These are phyloP conservation scores for Prototheca stagnorum DNA, from an alignment of 163 green algal species.

Conservation along the genomic window DNA sequence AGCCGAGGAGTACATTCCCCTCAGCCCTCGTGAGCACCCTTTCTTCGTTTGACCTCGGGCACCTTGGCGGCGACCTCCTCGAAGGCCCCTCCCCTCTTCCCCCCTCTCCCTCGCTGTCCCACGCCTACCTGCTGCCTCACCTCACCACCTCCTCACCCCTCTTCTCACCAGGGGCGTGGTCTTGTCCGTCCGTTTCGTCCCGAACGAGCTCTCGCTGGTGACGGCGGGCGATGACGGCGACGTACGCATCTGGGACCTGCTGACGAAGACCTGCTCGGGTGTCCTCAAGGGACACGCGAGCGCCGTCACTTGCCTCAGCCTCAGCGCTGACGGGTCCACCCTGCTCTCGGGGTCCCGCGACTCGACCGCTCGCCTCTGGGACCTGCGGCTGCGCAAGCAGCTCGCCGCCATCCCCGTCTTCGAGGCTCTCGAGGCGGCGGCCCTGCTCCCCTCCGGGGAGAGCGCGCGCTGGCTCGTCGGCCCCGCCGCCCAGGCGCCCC, in stretches of 20 bases:
- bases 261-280: slow-evolving; percentile 38
- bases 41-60: too few species aligned
- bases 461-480: slow-evolving; percentile 13
- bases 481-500: slow-evolving; percentile 28
- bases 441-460: background rate
- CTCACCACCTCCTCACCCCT: too few species aligned
- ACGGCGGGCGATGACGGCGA: slow-evolving; percentile 49
- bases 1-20: too few species aligned
- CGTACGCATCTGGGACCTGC: slow-evolving; percentile 74
- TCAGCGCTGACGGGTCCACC: slow-evolving; percentile 54
- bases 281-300: slow-evolving; percentile 59
- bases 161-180: slow-evolving; percentile 60
- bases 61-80: too few species aligned
- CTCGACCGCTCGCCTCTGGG: slow-evolving; percentile 74
- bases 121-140: too few species aligned
- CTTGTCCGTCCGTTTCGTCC: slow-evolving; percentile 61
- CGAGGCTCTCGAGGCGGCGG: slow-evolving; percentile 41
- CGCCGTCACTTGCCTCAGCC: slow-evolving; percentile 56
- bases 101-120: too few species aligned
- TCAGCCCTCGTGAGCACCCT: too few species aligned
- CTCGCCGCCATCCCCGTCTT: slow-evolving; percentile 53
- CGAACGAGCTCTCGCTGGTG: slow-evolving; percentile 52
- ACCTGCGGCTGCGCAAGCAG: slow-evolving; percentile 47
- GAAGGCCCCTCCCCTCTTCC: too few species aligned
- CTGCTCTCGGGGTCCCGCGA: slow-evolving; percentile 68